Base-by-base conservation (phyloP, 306 rosid species). In the Fagus crenata region DNA sequence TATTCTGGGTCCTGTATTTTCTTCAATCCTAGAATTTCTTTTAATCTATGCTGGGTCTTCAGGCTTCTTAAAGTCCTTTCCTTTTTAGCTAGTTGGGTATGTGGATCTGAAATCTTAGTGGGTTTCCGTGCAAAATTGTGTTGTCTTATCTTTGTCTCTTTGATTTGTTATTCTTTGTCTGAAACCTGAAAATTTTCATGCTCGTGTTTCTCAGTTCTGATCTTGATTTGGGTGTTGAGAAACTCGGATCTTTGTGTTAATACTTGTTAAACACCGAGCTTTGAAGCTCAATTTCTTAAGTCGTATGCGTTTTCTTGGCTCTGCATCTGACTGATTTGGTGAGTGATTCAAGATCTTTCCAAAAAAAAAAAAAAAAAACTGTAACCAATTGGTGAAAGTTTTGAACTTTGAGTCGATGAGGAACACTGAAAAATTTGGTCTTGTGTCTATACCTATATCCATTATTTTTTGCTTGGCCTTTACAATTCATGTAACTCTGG, bases 391-490 rank as follows among this genome's bases (percentile, higher is more conserved):
- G n/a, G 17, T 41, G 43, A 41, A 41, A 41, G 43, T 41, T 43
- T 43, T 43, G 49, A 43, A 70, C 15, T 82, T 31, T 68, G 74
- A 18, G 51, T 17, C 67, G 8, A 83, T 79, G 85, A 87, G 53
- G 90, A 81, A 51, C 71, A 68, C 59, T 68, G 61, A 53, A 71
- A 55, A 55, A 43, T 35, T 12, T 35, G 59, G 81, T 79, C 84
- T 75, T 14, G 12, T 28, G 1, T 63, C 13, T 41, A 35, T 80
- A 15, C 1, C 75, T 8, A 53, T 80, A 39, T 53, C 49, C 49
- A 43, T 43, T 43, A 43, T 90, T 49, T 5, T 87, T 72, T 86
- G 3, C 55, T 49, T 89, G 82, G 53, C 77, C 53, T 75, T 80
- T 72, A 71, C 83, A 32, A 51, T 82, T 58, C 80, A 81, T 43